Conservation (phyloP, 768 basidiomycete genomes). For the Paxillus rubicundulus region DNA sequence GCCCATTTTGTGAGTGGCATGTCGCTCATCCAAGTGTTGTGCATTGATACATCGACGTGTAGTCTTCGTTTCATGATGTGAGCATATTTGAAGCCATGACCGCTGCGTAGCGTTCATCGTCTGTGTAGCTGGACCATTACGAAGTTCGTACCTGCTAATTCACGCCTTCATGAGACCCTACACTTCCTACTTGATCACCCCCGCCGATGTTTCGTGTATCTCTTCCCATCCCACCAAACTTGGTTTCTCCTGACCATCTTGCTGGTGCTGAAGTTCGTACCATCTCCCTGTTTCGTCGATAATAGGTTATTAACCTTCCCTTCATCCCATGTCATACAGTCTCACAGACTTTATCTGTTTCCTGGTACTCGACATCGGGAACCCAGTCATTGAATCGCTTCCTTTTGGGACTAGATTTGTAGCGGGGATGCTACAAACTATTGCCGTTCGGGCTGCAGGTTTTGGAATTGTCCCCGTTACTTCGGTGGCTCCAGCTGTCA, state of each 20-base stretch:
- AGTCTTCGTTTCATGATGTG: slow-evolving; percentile 85
- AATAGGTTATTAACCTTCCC: not conserved
- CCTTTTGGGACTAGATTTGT: slow-evolving; percentile 69
- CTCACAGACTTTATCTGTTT: slow-evolving; percentile 88
- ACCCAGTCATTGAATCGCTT: slow-evolving; percentile 61
- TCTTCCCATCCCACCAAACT: slow-evolving; percentile 92
- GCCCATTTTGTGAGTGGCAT: slow-evolving; percentile 77
- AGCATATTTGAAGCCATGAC: slow-evolving; percentile 25
- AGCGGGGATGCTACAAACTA: slow-evolving; percentile 75
- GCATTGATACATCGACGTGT: not conserved
- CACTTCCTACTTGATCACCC: slow-evolving; percentile 95
- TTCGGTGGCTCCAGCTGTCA: slow-evolving; percentile 82
- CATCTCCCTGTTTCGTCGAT: not conserved
- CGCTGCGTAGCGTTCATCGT: slow-evolving; percentile 3
- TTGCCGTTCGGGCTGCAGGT: slow-evolving; percentile 83
- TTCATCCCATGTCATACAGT: slow-evolving; percentile 36
- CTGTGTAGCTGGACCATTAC: slow-evolving; percentile 66
- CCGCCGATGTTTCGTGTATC: slow-evolving; percentile 84
- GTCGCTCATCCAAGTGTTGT: not conserved
- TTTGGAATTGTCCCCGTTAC: slow-evolving; percentile 75
- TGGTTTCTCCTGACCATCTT: slow-evolving; percentile 83
- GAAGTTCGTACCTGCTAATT: slow-evolving; percentile 56
- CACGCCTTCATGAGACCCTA: slow-evolving; percentile 72
- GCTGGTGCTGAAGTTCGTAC: slow-evolving; percentile 63
- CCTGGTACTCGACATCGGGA: slow-evolving; percentile 84